Evolutionary conservation across 2,329 filamentous ascomycete species (phyloP).

Genomic region (Coniochaeta sp.): DNA sequence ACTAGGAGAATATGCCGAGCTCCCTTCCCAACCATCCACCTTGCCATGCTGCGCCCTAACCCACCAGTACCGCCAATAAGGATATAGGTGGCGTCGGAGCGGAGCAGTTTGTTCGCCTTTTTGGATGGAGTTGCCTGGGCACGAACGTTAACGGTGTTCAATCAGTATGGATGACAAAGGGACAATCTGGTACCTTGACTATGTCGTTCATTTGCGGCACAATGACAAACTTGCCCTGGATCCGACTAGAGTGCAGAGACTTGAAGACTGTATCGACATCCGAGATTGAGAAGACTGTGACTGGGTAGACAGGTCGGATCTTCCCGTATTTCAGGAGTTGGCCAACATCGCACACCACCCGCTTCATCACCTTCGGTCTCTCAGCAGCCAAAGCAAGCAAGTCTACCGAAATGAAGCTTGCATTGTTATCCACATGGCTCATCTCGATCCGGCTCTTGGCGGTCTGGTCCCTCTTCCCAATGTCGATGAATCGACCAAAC

Average conservation of each 20-base stretch:
- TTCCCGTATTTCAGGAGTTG: conserved; percentile 23
- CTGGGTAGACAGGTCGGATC: conserved; percentile 26
- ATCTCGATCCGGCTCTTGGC: conserved; percentile 37
- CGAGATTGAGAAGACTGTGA: conserved; percentile 26
- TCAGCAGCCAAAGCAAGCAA: conserved; percentile 33
- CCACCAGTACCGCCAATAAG: conserved; percentile 45
- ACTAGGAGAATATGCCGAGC: conserved; percentile 39
- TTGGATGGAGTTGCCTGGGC: conserved; percentile 25
- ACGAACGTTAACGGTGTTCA: conserved; percentile 4
- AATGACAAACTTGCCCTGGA: conserved; percentile 35
- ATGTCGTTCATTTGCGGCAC: conserved; percentile 31
- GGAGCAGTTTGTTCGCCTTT: conserved; percentile 26
- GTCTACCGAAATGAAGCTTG: conserved; percentile 37
- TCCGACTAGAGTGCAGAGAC: conserved; percentile 24
- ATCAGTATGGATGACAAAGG: neutral
- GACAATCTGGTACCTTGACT: conserved; percentile 26
- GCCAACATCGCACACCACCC: conserved; percentile 28
- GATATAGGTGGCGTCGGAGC: conserved; percentile 36
- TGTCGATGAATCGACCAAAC: conserved; percentile 38
- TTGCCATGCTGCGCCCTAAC: conserved; percentile 39
- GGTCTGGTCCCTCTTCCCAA: conserved; percentile 30
- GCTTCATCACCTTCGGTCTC: conserved; percentile 30
- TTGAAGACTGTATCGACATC: conserved; percentile 30
- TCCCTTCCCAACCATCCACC: conserved; percentile 40
- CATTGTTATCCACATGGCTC: conserved; percentile 38